These are phyloP conservation scores for Oehlia diaphana DNA, from an alignment of 192 early-diverging fungal species.

Conservation along the genomic window DNA sequence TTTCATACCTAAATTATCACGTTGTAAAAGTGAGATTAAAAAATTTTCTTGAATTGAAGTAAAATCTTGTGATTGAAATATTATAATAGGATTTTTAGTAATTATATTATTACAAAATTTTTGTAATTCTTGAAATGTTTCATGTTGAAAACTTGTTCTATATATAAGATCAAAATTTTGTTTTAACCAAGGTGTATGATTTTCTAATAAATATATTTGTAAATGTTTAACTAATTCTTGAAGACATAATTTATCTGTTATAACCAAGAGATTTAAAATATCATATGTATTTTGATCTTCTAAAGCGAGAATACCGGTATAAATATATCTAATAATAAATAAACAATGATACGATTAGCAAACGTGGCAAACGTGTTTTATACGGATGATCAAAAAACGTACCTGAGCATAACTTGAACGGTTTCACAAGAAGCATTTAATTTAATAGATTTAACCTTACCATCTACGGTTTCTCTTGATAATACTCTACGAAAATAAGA, in stretches of 20 bases:
- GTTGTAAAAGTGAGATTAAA: slow-evolving; percentile 1
- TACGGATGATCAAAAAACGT: not conserved
- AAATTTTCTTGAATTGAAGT: slow-evolving; percentile 17
- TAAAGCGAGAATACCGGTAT: not conserved
- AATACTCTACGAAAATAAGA: slow-evolving; percentile 3
- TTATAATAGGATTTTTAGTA: not conserved
- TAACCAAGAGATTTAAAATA: not conserved
- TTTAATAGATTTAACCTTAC: not conserved
- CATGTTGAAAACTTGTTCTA: not conserved
- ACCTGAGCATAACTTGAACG: slow-evolving; percentile 8
- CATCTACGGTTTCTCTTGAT: not conserved
- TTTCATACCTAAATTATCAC: slow-evolving; percentile 23
- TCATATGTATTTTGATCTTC: slow-evolving; percentile 1
- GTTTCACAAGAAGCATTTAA: not conserved
- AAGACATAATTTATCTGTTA: slow-evolving; percentile 8
- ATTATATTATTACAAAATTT: slow-evolving; percentile 3
- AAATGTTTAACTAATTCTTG: slow-evolving; percentile 7
- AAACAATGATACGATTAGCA: too few species aligned
- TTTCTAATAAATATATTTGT: slow-evolving; percentile 11
- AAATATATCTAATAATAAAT: slow-evolving; percentile 13
- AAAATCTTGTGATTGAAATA: slow-evolving; percentile 22
- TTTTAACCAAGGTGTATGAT: slow-evolving; percentile 1
- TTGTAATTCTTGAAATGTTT: slow-evolving; percentile 13
- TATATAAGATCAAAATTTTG: slow-evolving; percentile 14
- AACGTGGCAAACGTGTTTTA: too few species aligned